phyloP scores from a whole-genome alignment of 768 basidiomycete genomes.

The Lactarius sanguifluus region DNA sequence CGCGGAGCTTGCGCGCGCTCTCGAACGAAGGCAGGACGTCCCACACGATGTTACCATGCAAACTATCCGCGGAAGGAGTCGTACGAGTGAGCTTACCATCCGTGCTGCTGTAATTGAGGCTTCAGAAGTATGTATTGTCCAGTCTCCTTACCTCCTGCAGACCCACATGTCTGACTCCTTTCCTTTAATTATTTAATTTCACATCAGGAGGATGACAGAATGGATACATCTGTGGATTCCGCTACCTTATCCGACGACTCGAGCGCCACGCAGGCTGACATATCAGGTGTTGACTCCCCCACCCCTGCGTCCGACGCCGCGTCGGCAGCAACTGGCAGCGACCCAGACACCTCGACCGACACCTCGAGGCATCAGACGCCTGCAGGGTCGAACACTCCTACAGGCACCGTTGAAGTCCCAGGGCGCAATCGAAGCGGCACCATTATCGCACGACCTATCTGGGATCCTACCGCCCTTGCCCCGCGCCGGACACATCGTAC shows the following conservation, averaged over 20 bases:
- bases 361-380: constrained; percentile 62
- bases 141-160: not conserved
- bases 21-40: constrained; percentile 47
- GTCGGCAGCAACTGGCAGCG: constrained; percentile 43
- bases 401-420: constrained; percentile 58
- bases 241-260: constrained; percentile 26
- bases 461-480: constrained; percentile 45
- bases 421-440: constrained; percentile 73
- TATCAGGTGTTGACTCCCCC: constrained; percentile 25
- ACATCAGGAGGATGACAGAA: constrained; percentile 32
- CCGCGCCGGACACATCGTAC: constrained; percentile 35
- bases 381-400: constrained; percentile 57
- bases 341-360: constrained; percentile 63
- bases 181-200: not conserved
- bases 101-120: constrained; percentile 2
- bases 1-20: constrained; percentile 53
- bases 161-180: constrained; percentile 10
- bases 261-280: constrained; percentile 22
- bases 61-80: constrained; percentile 24
- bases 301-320: constrained; percentile 27
- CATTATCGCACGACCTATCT: constrained; percentile 62
- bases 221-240: constrained; percentile 28
- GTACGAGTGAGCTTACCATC: constrained; percentile 12
- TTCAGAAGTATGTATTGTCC: constrained; percentile 20
- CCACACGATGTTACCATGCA: constrained; percentile 21